Percentiles rank a stretch among this genome's conserved stretches.
phyloP scores from a whole-genome alignment of 352 stramenopile species.

The Globisporangium acanthophoron region DNA sequence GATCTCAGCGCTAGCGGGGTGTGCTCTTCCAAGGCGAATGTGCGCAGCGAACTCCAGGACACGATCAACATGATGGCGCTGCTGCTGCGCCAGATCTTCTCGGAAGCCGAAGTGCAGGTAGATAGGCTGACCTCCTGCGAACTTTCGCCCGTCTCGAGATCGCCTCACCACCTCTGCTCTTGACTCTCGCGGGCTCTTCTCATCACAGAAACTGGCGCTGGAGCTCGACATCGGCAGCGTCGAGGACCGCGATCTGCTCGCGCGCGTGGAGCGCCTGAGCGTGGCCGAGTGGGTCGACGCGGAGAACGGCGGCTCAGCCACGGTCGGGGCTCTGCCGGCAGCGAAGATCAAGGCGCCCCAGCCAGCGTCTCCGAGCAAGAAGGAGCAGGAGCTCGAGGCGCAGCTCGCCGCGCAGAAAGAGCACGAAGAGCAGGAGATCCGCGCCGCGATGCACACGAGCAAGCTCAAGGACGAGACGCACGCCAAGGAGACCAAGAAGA shows the following conservation, averaged over 20 bases:
- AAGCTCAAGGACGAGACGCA: constrained; percentile 45
- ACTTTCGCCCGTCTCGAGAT: not conserved
- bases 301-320: constrained; percentile 22
- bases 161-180: not conserved
- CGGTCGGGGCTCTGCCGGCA: constrained; percentile 9
- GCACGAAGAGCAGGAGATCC: constrained; percentile 44
- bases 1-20: not conserved
- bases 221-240: constrained; percentile 72
- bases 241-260: constrained; percentile 67
- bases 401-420: constrained; percentile 35
- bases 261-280: constrained; percentile 69
- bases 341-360: constrained; percentile 4
- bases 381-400: constrained; percentile 30
- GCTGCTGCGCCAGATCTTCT: constrained; percentile 75
- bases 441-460: constrained; percentile 38
- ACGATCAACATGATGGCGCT: constrained; percentile 87
- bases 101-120: constrained; percentile 62
- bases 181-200: not conserved
- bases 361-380: constrained; percentile 1
- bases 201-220: constrained; percentile 41
- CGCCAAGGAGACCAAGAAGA: constrained; percentile 37
- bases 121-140: not conserved
- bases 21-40: constrained; percentile 36
- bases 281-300: constrained; percentile 66
- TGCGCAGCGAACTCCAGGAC: constrained; percentile 74